Percentiles rank a stretch among this genome's conserved stretches.
These are phyloP conservation scores for Alternaria metachromatica DNA, from an alignment of 2,329 filamentous ascomycete genomes.

Conservation along the genomic window DNA sequence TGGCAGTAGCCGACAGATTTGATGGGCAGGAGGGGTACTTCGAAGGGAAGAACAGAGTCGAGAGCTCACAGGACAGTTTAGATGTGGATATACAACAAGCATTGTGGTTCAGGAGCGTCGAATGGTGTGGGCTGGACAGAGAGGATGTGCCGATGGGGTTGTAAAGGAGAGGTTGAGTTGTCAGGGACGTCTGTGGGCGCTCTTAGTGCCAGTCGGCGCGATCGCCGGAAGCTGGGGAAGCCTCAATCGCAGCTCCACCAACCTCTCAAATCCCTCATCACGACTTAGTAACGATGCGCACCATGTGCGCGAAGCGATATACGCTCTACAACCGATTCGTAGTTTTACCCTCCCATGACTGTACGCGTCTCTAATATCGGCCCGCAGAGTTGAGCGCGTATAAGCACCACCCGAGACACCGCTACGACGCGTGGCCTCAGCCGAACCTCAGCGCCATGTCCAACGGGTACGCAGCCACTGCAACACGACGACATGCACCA, in stretches of 20 bases:
- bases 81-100: conserved; percentile 39
- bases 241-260: not conserved
- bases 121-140: conserved; percentile 36
- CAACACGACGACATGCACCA: conserved; percentile 17
- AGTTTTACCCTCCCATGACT: not conserved
- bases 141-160: conserved; percentile 14
- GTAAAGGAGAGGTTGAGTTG: not conserved
- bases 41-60: conserved; percentile 36
- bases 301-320: not conserved
- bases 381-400: not conserved
- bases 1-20: conserved; percentile 34
- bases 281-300: not conserved
- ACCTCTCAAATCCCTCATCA: not conserved
- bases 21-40: conserved; percentile 47
- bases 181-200: not conserved
- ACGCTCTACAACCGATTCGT: not conserved
- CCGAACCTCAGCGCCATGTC: not conserved
- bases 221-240: not conserved
- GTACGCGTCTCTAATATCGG: not conserved
- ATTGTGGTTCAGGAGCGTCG: conserved; percentile 45
- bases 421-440: not conserved
- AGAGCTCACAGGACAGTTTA: conserved; percentile 40
- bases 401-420: not conserved
- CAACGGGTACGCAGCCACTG: conserved; percentile 21
- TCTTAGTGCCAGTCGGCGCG: not conserved